Conservation (phyloP, 805 yeast species). For the Candida peoriensis region DNA sequence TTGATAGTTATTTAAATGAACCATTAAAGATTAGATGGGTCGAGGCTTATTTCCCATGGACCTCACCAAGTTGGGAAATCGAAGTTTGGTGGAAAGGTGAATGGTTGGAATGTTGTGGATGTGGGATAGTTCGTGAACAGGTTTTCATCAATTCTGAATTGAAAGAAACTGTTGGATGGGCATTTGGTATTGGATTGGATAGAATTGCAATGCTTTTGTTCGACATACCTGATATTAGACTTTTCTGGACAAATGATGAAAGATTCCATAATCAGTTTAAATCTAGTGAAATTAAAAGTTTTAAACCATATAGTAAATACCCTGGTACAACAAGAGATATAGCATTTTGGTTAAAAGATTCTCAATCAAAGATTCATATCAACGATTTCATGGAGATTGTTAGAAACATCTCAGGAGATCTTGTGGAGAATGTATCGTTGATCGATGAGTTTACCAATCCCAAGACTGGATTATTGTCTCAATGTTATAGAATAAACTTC, state of each 20-base stretch:
- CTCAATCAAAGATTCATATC: conserved; percentile 45
- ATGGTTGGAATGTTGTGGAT: conserved; percentile 96
- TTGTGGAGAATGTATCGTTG: conserved; percentile 78
- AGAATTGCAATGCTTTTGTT: conserved; percentile 93
- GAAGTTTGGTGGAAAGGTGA: conserved; percentile 99
- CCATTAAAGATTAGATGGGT: conserved; percentile 92
- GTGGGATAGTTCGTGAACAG: conserved; percentile 81
- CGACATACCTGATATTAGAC: conserved; percentile 91
- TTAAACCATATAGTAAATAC: conserved; percentile 84
- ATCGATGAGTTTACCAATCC: conserved; percentile 86
- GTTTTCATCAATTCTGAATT: conserved; percentile 73
- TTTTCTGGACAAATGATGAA: conserved; percentile 85
- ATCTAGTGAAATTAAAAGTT: conserved; percentile 59
- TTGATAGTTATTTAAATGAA: conserved; percentile 54
- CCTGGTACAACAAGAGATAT: conserved; percentile 86
- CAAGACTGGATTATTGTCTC: conserved; percentile 67
- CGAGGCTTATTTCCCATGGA: conserved; percentile 96
- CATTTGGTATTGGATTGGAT: conserved; percentile 94
- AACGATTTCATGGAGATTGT: conserved; percentile 95
- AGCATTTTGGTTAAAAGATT: conserved; percentile 79
- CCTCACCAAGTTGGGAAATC: conserved; percentile 96
- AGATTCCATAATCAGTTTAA: conserved; percentile 72
- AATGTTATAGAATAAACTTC: conserved; percentile 86
- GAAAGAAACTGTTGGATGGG: conserved; percentile 81
- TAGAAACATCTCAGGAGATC: conserved; percentile 76